A percentile compares a stretch with the other conserved stretches of the same genome.
Conservation (phyloP, 345 rosid genomes). For the Murraya koenigii region DNA sequence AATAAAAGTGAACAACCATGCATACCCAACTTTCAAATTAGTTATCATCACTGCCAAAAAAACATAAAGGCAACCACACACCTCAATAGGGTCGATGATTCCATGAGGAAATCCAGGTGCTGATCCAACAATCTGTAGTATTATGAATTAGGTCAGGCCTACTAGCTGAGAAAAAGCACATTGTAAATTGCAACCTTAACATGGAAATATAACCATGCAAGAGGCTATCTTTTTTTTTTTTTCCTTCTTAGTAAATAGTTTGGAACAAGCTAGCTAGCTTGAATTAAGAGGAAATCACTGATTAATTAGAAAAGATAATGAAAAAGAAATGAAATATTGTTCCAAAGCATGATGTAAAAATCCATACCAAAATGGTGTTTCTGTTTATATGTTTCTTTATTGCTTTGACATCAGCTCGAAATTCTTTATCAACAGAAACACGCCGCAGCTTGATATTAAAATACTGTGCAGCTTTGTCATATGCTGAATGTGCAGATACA, state of each 20-base stretch:
- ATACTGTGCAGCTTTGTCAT: constrained; percentile 96
- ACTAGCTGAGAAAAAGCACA: background rate
- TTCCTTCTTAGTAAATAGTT: background rate
- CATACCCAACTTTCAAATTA: constrained; percentile 10
- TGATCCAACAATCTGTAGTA: constrained; percentile 91
- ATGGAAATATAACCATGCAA: constrained; percentile 5
- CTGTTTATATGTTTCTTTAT: constrained; percentile 53
- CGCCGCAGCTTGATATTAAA: constrained; percentile 93
- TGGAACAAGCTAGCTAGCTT: background rate
- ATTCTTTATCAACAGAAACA: constrained; percentile 77
- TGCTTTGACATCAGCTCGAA: constrained; percentile 83
- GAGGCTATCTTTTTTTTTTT: background rate
- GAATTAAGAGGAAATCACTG: background rate
- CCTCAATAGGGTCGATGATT: constrained; percentile 95
- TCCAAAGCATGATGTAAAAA: constrained; percentile 3
- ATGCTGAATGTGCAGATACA: constrained; percentile 94
- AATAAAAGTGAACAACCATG: background rate
- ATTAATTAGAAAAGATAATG: background rate
- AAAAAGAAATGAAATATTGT: background rate
- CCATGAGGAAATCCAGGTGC: constrained; percentile 99
- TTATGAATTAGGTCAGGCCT: constrained; percentile 20
- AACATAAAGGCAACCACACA: constrained; percentile 22
- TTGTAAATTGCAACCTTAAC: background rate
- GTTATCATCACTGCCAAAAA: background rate
- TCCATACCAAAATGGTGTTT: constrained; percentile 83